A percentile compares a stretch with the other conserved stretches of the same genome.
Evolutionary conservation across 257 asterid genomes (phyloP).

Genomic region (Nicotiana undulata): DNA sequence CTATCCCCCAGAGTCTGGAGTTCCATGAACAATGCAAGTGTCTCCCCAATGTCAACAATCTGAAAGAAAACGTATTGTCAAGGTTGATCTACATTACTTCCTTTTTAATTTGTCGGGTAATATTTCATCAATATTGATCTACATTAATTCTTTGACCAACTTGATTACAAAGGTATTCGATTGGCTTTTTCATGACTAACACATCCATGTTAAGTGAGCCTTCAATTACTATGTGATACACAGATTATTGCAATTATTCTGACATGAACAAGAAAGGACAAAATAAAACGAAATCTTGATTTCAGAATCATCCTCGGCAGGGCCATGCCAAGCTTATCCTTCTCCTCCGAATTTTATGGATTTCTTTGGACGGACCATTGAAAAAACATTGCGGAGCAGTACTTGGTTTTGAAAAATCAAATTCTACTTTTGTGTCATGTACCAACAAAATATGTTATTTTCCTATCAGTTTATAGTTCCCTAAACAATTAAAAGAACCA

Average conservation of each 20-base stretch:
- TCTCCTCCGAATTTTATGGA: too few species aligned
- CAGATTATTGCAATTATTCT: not conserved
- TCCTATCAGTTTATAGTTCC: not conserved
- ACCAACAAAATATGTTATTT: not conserved
- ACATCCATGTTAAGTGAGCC: not conserved
- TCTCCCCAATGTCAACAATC: slow-evolving; percentile 61
- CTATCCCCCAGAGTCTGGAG: slow-evolving; percentile 81
- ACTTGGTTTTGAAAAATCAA: not conserved
- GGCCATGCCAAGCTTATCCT: not conserved
- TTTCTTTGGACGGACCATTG: too few species aligned
- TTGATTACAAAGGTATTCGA: not conserved
- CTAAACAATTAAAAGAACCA: too few species aligned
- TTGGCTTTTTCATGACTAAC: not conserved
- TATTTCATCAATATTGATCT: not conserved
- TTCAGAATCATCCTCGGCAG: not conserved
- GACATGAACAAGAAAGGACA: not conserved
- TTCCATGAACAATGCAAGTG: slow-evolving; percentile 79
- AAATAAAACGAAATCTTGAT: not conserved
- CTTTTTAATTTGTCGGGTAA: not conserved
- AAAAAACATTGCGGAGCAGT: not conserved
- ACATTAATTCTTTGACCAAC: not conserved
- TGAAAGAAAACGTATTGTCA: slow-evolving; percentile 2
- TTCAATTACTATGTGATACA: not conserved
- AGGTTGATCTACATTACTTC: not conserved
- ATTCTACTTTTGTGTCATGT: not conserved